Evolutionary conservation across 805 yeast species (phyloP).

Genomic region (Lipomyces kockii): DNA sequence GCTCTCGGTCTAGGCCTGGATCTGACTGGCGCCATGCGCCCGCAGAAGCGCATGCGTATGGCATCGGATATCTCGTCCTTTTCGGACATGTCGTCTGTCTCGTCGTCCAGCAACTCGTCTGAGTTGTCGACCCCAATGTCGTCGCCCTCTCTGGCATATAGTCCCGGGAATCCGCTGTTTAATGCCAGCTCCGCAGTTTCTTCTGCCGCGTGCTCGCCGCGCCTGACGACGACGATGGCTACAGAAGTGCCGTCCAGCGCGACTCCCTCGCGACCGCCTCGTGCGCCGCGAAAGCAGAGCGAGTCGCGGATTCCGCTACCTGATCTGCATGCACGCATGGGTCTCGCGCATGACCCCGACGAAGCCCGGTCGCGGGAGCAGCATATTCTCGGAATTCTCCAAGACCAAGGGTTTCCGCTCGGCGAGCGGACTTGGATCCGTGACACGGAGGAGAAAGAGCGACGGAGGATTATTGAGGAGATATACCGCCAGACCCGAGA

Average conservation of each 20-base stretch:
- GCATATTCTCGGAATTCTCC: slow-evolving; percentile 46
- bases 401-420: slow-evolving; percentile 66
- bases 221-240: slow-evolving; percentile 7
- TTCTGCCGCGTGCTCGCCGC: slow-evolving; percentile 6
- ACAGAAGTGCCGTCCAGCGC: not conserved
- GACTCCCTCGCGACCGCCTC: slow-evolving; percentile 22
- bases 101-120: slow-evolving; percentile 23
- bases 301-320: slow-evolving; percentile 48
- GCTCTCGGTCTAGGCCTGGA: not conserved
- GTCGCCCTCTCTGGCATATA: slow-evolving; percentile 29
- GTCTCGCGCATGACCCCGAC: slow-evolving; percentile 45
- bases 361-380: slow-evolving; percentile 48
- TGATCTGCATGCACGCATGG: slow-evolving; percentile 48
- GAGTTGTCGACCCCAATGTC: slow-evolving; percentile 35
- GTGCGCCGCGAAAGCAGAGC: slow-evolving; percentile 42
- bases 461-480: slow-evolving; percentile 55
- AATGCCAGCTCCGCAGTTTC: slow-evolving; percentile 12
- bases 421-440: slow-evolving; percentile 86
- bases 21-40: not conserved
- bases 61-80: slow-evolving; percentile 14
- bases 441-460: slow-evolving; percentile 63
- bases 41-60: slow-evolving; percentile 21
- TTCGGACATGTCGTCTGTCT: slow-evolving; percentile 20
- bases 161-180: slow-evolving; percentile 13
- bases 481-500: slow-evolving; percentile 55